These are phyloP conservation scores for Allodekkera sacchari DNA, from an alignment of 805 yeast genomes.

Conservation along the genomic window DNA sequence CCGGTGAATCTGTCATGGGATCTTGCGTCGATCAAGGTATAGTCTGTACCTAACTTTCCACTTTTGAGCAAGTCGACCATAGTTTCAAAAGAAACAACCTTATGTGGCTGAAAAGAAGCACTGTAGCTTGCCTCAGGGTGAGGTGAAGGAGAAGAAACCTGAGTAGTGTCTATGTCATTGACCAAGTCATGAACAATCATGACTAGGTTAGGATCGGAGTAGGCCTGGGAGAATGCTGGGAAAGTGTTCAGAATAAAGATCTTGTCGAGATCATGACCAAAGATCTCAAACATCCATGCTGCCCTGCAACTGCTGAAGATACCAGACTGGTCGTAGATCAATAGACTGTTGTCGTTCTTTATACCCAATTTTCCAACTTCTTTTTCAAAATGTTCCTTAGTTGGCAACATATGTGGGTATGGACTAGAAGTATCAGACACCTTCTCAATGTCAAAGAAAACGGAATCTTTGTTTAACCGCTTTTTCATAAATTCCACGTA, in stretches of 20 bases:
- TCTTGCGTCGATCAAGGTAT: slow-evolving; percentile 74
- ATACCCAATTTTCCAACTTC: slow-evolving; percentile 52
- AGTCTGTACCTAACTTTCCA: slow-evolving; percentile 35
- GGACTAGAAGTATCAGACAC: slow-evolving; percentile 49
- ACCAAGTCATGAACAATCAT: slow-evolving; percentile 13
- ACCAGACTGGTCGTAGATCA: slow-evolving; percentile 80
- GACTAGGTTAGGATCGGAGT: slow-evolving; percentile 18
- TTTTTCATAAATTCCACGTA: slow-evolving; percentile 46
- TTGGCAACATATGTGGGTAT: slow-evolving; percentile 91
- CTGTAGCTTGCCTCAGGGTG: slow-evolving; percentile 24
- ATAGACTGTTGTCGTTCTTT: slow-evolving; percentile 45
- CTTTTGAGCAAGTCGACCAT: slow-evolving; percentile 47
- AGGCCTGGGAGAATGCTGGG: slow-evolving; percentile 22
- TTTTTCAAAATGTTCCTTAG: slow-evolving; percentile 41
- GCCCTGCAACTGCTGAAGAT: slow-evolving; percentile 86
- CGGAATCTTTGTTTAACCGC: slow-evolving; percentile 54
- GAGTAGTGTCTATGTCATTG: slow-evolving; percentile 14
- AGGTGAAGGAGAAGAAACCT: slow-evolving; percentile 17
- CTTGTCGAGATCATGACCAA: slow-evolving; percentile 54
- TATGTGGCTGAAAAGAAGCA: slow-evolving; percentile 31
- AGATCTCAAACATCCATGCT: slow-evolving; percentile 80
- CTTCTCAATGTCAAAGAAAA: slow-evolving; percentile 71
- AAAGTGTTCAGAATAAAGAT: slow-evolving; percentile 67
- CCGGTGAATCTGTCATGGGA: slow-evolving; percentile 71
- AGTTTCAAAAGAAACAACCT: slow-evolving; percentile 62